Percentiles rank a stretch among this genome's conserved stretches.
Conservation (phyloP, 352 stramenopile species). For the Phytophthora parvispora region DNA sequence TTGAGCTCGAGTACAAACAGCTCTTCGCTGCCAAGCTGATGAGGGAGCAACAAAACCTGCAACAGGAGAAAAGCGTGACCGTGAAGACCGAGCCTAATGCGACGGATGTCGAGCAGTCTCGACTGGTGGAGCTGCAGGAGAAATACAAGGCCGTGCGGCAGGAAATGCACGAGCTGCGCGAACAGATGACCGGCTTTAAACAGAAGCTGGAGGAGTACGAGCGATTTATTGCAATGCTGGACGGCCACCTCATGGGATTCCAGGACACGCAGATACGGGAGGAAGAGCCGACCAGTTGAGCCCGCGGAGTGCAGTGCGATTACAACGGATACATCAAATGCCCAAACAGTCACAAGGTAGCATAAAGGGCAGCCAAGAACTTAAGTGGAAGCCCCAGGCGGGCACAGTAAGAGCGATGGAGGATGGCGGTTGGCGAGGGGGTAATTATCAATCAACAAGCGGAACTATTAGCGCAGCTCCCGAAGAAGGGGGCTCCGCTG, state of each 20-base stretch:
- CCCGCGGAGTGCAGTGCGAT: neutral
- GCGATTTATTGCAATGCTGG: conserved; percentile 58
- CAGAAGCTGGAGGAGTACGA: conserved; percentile 60
- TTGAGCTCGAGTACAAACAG: conserved; percentile 55
- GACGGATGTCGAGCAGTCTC: conserved; percentile 40
- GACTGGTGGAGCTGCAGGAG: conserved; percentile 41
- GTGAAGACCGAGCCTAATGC: conserved; percentile 22
- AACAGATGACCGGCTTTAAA: conserved; percentile 53
- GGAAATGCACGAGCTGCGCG: conserved; percentile 52
- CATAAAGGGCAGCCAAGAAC: conserved; percentile 27
- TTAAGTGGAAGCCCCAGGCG: conserved; percentile 3
- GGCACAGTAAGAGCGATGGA: conserved; percentile 6
- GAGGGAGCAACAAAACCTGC: conserved; percentile 29
- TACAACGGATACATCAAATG: conserved; percentile 17
- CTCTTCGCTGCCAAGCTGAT: conserved; percentile 40
- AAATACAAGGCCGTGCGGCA: conserved; percentile 51
- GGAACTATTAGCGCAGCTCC: conserved; percentile 14
- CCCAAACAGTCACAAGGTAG: conserved; percentile 29
- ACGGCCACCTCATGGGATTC: conserved; percentile 53
- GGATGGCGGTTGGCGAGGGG: neutral
- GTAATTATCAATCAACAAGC: conserved; percentile 35
- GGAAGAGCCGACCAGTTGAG: conserved; percentile 28
- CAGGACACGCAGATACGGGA: conserved; percentile 37
- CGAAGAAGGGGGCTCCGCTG: conserved; percentile 9
- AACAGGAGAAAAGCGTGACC: conserved; percentile 11